A percentile compares a stretch with the other conserved stretches of the same genome.
These are phyloP conservation scores for Hymenochaete sp. DNA, from an alignment of 1,284 basidiomycete genomes.

Conservation along the genomic window DNA sequence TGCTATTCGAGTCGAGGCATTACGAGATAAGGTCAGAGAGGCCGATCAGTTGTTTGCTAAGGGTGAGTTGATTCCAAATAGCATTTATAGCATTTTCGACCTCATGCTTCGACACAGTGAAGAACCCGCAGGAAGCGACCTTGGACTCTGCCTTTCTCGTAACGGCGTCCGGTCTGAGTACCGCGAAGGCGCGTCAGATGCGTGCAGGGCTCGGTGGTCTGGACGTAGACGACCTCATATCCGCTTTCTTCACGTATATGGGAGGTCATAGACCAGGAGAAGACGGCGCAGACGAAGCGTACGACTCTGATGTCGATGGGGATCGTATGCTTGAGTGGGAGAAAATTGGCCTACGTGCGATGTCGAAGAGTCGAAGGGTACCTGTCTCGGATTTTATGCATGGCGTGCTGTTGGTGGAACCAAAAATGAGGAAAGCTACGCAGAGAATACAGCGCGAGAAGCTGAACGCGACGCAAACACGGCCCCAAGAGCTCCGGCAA, in stretches of 20 bases:
- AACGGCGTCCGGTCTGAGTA: slow-evolving; percentile 58
- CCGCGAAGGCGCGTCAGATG: slow-evolving; percentile 78
- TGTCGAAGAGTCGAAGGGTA: slow-evolving; percentile 66
- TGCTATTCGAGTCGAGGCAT: slow-evolving; percentile 46
- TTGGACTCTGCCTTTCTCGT: slow-evolving; percentile 70
- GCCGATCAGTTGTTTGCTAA: slow-evolving; percentile 54
- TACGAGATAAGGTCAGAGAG: slow-evolving; percentile 44
- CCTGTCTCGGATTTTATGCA: slow-evolving; percentile 78
- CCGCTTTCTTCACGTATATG: slow-evolving; percentile 63
- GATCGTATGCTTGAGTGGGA: slow-evolving; percentile 55
- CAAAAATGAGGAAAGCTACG: slow-evolving; percentile 51
- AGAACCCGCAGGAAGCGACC: slow-evolving; percentile 71
- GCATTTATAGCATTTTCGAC: not conserved
- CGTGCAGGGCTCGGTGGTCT: slow-evolving; percentile 75
- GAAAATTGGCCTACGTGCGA: slow-evolving; percentile 61
- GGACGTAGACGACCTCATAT: slow-evolving; percentile 76
- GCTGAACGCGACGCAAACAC: slow-evolving; percentile 54
- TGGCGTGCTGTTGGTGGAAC: slow-evolving; percentile 69
- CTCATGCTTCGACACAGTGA: slow-evolving; percentile 40
- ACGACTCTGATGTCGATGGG: slow-evolving; percentile 32
- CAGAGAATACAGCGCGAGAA: slow-evolving; percentile 69
- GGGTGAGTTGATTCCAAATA: slow-evolving; percentile 32
- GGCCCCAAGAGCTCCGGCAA: slow-evolving; percentile 67
- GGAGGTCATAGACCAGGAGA: slow-evolving; percentile 49
- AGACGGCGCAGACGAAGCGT: slow-evolving; percentile 34